Percentiles rank a stretch among this genome's conserved stretches.
phyloP scores from a whole-genome alignment of 805 yeast species.

The Myxozyma neglecta region DNA sequence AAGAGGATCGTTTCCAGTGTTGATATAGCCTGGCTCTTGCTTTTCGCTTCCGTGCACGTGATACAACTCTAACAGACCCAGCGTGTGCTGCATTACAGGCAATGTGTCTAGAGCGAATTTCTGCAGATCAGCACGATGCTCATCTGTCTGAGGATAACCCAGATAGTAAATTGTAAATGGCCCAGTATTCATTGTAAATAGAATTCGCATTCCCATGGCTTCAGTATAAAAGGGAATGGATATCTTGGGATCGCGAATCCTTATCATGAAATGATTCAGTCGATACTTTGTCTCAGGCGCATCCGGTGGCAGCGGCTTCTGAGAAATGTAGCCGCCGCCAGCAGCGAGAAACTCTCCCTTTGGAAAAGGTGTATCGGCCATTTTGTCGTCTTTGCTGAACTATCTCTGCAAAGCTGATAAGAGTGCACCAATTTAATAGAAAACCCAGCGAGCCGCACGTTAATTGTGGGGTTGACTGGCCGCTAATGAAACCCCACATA shows the following conservation, averaged over 20 bases:
- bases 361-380: conserved; percentile 6
- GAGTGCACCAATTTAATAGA: neutral
- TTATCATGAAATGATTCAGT: conserved; percentile 48
- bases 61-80: conserved; percentile 6
- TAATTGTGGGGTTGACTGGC: neutral
- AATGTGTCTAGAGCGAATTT: conserved; percentile 9
- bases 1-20: conserved; percentile 82
- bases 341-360: conserved; percentile 4
- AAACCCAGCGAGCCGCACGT: neutral
- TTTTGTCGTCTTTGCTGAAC: neutral
- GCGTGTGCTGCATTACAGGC: conserved; percentile 12
- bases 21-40: conserved; percentile 40
- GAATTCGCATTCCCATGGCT: conserved; percentile 67
- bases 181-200: conserved; percentile 52
- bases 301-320: conserved; percentile 1
- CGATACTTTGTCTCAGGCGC: conserved; percentile 9
- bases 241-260: conserved; percentile 75
- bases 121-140: conserved; percentile 10
- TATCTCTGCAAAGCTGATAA: neutral
- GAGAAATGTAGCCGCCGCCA: conserved; percentile 3
- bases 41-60: conserved; percentile 11
- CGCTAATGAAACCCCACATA: conserved; percentile 1
- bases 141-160: conserved; percentile 11
- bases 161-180: conserved; percentile 69
- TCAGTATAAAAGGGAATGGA: conserved; percentile 74